Evolutionary conservation across 225 moss, liverwort and hornwort species (phyloP).

Genomic region (Sphagnum tenellum): DNA sequence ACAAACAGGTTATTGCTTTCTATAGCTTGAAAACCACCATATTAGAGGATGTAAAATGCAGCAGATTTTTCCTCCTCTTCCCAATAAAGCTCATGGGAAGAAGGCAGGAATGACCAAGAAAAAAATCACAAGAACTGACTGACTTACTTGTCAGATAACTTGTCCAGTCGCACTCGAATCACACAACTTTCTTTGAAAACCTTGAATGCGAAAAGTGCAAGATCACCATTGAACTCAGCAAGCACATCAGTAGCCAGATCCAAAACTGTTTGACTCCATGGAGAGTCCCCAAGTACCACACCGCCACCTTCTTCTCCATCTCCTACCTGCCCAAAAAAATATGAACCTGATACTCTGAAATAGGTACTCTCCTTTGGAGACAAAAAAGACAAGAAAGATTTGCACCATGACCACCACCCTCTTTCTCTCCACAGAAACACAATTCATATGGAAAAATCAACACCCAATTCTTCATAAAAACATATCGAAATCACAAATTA

Average conservation of each 20-base stretch:
- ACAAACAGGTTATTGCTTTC: too few relatives aligned
- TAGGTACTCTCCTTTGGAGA: neutral
- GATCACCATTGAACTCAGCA: slow-evolving; percentile 41
- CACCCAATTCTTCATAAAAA: neutral
- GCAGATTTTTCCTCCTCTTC: too few relatives aligned
- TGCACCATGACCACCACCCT: too few relatives aligned
- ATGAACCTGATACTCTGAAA: neutral
- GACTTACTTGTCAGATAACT: slow-evolving; percentile 72
- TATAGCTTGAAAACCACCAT: too few relatives aligned
- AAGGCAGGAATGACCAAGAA: too few relatives aligned
- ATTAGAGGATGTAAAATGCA: too few relatives aligned
- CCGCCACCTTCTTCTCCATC: slow-evolving; percentile 99
- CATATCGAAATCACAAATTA: neutral
- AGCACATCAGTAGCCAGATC: slow-evolving; percentile 53
- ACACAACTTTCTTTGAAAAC: slow-evolving; percentile 50
- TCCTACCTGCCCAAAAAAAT: slow-evolving; percentile 43
- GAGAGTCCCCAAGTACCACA: slow-evolving; percentile 47
- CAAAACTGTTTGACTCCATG: slow-evolving; percentile 56
- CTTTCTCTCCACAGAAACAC: too few relatives aligned
- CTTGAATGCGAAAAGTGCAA: slow-evolving; percentile 86
- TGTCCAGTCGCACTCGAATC: slow-evolving; percentile 76
- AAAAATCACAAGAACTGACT: neutral
- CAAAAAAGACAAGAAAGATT: too few relatives aligned
- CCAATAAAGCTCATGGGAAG: too few relatives aligned
- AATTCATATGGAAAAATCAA: neutral